A percentile compares a stretch with the other conserved stretches of the same genome.
phyloP scores from a whole-genome alignment of 345 rosid species.

The Ricinus communis region DNA sequence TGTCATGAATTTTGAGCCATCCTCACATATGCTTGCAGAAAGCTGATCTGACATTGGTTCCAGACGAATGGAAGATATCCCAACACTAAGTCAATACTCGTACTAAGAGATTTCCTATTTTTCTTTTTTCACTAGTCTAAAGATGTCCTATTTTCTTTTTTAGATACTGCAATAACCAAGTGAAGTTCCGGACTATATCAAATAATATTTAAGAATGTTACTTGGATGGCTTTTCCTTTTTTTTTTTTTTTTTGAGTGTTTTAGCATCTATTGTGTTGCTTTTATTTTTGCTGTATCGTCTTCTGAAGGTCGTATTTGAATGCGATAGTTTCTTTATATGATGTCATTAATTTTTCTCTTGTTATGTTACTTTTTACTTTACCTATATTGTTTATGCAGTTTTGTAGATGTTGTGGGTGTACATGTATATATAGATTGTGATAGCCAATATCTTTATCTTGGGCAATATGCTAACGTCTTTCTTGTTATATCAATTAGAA shows the following conservation, averaged over 20 bases:
- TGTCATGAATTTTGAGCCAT: too few relatives aligned
- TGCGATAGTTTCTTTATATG: not conserved
- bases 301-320: not conserved
- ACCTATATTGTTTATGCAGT: not conserved
- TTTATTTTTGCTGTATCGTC: not conserved
- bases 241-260: not conserved
- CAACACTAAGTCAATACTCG: too few relatives aligned
- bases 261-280: not conserved
- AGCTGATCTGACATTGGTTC: too few relatives aligned
- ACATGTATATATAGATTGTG: too few relatives aligned
- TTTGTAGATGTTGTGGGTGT: too few relatives aligned
- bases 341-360: not conserved
- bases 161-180: not conserved
- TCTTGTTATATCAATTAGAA: conserved; percentile 41
- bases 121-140: too few relatives aligned
- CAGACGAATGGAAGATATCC: too few relatives aligned
- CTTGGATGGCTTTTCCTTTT: not conserved
- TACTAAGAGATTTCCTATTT: too few relatives aligned
- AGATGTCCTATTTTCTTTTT: not conserved
- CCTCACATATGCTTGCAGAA: too few relatives aligned
- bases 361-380: not conserved
- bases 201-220: not conserved
- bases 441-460: not conserved
- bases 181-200: not conserved
- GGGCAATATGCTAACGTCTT: not conserved